These are phyloP conservation scores for Phoma herbarum DNA, from an alignment of 2,329 filamentous ascomycete species.

Conservation along the genomic window DNA sequence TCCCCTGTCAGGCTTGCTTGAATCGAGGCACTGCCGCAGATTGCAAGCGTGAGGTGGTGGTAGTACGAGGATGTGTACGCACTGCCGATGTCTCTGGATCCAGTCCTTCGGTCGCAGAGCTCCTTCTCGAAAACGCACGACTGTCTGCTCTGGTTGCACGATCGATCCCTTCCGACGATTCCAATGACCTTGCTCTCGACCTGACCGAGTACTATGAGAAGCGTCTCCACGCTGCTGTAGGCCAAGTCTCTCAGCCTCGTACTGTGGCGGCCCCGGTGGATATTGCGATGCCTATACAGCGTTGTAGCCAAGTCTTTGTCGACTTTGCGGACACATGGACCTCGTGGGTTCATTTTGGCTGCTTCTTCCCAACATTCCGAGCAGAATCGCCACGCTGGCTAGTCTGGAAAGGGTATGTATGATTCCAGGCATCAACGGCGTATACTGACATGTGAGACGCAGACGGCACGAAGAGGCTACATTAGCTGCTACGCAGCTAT, in stretches of 20 bases:
- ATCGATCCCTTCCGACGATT: not conserved
- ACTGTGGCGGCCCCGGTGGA: not conserved
- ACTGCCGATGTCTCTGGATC: not conserved
- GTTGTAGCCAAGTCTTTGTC: not conserved
- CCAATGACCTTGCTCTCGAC: not conserved
- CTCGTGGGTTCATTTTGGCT: not conserved
- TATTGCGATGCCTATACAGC: not conserved
- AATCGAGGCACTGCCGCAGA: not conserved
- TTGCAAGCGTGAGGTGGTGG: not conserved
- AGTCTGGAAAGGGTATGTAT: not conserved
- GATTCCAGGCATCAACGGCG: not conserved
- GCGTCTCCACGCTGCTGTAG: not conserved
- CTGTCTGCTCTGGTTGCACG: not conserved
- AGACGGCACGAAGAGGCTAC: not conserved
- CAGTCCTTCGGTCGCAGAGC: not conserved
- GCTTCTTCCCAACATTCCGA: not conserved
- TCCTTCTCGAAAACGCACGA: not conserved
- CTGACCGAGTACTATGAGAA: not conserved
- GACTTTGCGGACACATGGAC: not conserved
- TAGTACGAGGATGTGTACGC: not conserved
- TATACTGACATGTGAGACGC: not conserved
- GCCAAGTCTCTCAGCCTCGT: not conserved
- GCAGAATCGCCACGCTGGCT: not conserved
- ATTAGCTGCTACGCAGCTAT: not conserved
- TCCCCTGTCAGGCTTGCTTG: not conserved